Conservation (phyloP, 2,329 filamentous ascomycete genomes). For the Calonectria hawksworthii region DNA sequence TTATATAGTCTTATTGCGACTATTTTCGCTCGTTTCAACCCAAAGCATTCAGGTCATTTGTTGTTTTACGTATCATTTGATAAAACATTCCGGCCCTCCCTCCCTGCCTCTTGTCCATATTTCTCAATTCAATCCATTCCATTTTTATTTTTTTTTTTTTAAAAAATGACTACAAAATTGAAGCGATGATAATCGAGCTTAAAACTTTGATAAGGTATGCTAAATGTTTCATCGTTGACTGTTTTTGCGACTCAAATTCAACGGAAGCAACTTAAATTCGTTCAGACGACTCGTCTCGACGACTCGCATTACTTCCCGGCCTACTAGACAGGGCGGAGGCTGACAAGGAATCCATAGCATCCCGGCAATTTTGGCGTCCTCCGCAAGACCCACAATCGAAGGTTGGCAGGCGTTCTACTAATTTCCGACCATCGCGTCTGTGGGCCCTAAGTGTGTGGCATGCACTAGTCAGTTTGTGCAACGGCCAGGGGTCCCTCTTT, state of each 20-base stretch:
- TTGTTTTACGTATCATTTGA: too few relatives aligned
- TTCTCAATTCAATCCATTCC: background rate
- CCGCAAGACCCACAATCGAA: background rate
- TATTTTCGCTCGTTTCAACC: too few relatives aligned
- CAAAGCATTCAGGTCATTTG: too few relatives aligned
- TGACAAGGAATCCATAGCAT: background rate
- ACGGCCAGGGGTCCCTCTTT: too few relatives aligned
- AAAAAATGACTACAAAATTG: too few relatives aligned
- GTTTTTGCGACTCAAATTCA: background rate
- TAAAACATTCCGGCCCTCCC: too few relatives aligned
- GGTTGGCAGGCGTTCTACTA: background rate
- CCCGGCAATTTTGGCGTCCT: background rate
- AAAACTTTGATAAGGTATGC: background rate
- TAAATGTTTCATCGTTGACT: background rate
- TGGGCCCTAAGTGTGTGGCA: background rate
- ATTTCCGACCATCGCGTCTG: background rate
- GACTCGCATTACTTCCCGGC: background rate
- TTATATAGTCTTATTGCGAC: too few relatives aligned
- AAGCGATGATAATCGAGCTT: background rate
- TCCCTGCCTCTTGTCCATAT: too few relatives aligned
- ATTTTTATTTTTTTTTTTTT: too few relatives aligned
- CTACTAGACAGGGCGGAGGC: background rate
- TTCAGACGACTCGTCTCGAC: background rate
- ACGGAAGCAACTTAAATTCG: background rate
- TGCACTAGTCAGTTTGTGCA: too few relatives aligned